phyloP scores from a whole-genome alignment of 768 basidiomycete species.

The Lentinula boryana region DNA sequence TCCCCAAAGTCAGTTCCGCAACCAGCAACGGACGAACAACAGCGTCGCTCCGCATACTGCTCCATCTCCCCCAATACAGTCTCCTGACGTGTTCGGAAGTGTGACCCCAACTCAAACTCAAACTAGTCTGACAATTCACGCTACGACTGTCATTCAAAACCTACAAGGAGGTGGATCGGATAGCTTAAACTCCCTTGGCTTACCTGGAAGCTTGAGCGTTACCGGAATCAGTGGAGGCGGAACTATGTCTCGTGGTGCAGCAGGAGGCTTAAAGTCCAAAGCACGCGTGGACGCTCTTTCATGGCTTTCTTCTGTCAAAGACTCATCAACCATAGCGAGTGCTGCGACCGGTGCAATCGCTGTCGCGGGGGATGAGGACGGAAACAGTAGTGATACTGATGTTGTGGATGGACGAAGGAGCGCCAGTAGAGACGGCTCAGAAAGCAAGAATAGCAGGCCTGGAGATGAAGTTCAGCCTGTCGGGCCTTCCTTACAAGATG shows the following conservation, averaged over 20 bases:
- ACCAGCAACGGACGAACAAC: not conserved
- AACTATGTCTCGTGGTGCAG: constrained; percentile 28
- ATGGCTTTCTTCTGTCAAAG: constrained; percentile 72
- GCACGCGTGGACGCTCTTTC: constrained; percentile 58
- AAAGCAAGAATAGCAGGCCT: constrained; percentile 25
- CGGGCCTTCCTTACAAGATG: constrained; percentile 60
- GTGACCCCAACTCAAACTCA: not conserved
- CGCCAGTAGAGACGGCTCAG: constrained; percentile 2
- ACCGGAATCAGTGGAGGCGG: constrained; percentile 9
- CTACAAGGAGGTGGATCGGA: not conserved
- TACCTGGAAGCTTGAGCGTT: constrained; percentile 5
- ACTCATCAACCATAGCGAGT: constrained; percentile 15
- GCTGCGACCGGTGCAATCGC: not conserved
- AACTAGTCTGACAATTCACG: not conserved
- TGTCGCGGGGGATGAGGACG: constrained; percentile 9
- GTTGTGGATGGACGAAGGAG: not conserved
- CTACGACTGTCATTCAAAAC: not conserved
- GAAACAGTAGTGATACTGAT: constrained; percentile 13
- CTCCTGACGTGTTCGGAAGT: constrained; percentile 21
- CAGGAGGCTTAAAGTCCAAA: constrained; percentile 44
- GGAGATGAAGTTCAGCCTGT: constrained; percentile 20
- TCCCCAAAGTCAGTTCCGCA: not conserved
- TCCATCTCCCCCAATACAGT: constrained; percentile 9
- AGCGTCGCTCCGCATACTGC: not conserved
- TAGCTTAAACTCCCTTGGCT: not conserved